These are phyloP conservation scores for Adansonia grandidieri DNA, from an alignment of 441 rosid genomes.

Conservation along the genomic window DNA sequence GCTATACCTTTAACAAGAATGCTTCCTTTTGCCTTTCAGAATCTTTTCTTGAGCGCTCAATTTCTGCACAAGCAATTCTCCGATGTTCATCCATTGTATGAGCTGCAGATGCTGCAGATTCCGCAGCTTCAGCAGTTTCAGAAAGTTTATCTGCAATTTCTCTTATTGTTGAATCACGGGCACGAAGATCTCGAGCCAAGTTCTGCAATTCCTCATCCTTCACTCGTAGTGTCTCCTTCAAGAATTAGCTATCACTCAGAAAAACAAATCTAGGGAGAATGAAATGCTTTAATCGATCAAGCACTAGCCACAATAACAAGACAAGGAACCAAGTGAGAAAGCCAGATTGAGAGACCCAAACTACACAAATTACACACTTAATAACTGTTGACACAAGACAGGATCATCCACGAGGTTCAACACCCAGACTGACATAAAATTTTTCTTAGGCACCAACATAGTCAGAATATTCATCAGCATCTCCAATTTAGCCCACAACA, in stretches of 20 bases:
- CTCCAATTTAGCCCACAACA: background rate
- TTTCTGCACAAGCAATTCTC: slow-evolving; percentile 68
- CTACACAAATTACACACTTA: background rate
- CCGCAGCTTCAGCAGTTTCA: slow-evolving; percentile 99
- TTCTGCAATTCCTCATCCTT: slow-evolving; percentile 95
- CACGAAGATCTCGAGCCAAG: slow-evolving; percentile 84
- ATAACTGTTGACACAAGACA: background rate
- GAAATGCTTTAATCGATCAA: slow-evolving; percentile 15
- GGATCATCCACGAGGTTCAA: background rate
- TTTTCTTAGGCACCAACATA: background rate
- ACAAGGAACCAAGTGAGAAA: slow-evolving; percentile 1
- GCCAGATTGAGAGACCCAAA: background rate
- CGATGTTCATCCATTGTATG: slow-evolving; percentile 91
- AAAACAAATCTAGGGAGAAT: slow-evolving; percentile 21
- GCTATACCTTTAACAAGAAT: slow-evolving; percentile 55
- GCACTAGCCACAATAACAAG: background rate
- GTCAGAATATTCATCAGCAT: background rate
- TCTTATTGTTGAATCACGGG: slow-evolving; percentile 85
- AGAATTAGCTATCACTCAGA: slow-evolving; percentile 19
- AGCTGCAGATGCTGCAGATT: slow-evolving; percentile 92
- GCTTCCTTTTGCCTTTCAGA: slow-evolving; percentile 61
- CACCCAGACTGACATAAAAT: background rate
- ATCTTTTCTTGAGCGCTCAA: slow-evolving; percentile 66
- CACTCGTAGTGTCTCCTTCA: slow-evolving; percentile 87
- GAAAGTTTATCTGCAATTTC: slow-evolving; percentile 87